Percentiles rank a stretch among this genome's conserved stretches.
phyloP scores from a whole-genome alignment of 2,329 filamentous ascomycete genomes.

The Coniella vitis region DNA sequence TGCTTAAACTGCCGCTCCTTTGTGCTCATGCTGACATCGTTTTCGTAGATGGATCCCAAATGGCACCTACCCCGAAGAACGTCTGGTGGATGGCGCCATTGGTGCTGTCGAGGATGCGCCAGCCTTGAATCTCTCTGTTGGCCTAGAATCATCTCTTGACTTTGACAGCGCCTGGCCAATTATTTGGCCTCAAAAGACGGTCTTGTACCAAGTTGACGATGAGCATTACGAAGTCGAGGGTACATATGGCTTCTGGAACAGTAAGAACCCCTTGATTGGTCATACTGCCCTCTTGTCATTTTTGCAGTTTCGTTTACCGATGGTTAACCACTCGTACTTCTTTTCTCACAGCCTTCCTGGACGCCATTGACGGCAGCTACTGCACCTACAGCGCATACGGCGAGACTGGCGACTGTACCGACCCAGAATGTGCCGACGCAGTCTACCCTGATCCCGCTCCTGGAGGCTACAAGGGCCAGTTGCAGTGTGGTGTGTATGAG shows the following conservation, averaged over 20 bases:
- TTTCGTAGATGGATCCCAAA: slow-evolving; percentile 15
- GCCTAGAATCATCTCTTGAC: slow-evolving; percentile 37
- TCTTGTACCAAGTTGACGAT: slow-evolving; percentile 24
- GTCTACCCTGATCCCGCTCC: slow-evolving; percentile 37
- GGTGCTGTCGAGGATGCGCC: slow-evolving; percentile 9
- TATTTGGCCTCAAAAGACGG: slow-evolving; percentile 41
- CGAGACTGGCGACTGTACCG: slow-evolving; percentile 34
- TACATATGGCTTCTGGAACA: slow-evolving; percentile 5
- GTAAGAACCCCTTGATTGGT: slow-evolving; percentile 3
- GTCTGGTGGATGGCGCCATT: slow-evolving; percentile 20
- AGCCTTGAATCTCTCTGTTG: background rate
- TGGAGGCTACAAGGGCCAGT: slow-evolving; percentile 42
- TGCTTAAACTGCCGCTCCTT: too few relatives aligned
- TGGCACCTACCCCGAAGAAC: slow-evolving; percentile 21
- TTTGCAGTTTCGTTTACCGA: background rate
- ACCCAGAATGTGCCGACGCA: slow-evolving; percentile 38
- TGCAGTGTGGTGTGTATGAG: slow-evolving; percentile 28
- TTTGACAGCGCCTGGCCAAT: slow-evolving; percentile 40
- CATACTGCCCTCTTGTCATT: background rate
- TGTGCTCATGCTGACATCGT: too few relatives aligned
- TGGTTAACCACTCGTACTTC: too few relatives aligned
- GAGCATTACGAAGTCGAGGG: slow-evolving; percentile 22
- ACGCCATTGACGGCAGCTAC: background rate
- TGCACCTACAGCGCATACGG: slow-evolving; percentile 37
- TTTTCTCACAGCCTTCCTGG: too few relatives aligned